Evolutionary conservation across 2,329 filamentous ascomycete genomes (phyloP).

Genomic region (Ascochyta fabae): DNA sequence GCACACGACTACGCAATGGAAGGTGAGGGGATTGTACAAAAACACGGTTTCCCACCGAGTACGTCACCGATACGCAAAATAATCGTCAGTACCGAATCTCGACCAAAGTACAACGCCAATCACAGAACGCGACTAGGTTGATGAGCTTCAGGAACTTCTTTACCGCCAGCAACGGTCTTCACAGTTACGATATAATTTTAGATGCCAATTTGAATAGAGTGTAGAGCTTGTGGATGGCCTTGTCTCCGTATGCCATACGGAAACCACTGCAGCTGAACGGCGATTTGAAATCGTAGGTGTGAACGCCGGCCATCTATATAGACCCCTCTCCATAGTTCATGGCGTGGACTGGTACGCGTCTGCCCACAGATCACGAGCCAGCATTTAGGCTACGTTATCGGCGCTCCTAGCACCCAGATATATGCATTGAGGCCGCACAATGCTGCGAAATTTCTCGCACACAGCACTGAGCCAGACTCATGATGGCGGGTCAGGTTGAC

Average conservation of each 20-base stretch:
- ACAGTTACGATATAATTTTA: background rate
- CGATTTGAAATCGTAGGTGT: background rate
- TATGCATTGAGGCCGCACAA: slow-evolving; percentile 1
- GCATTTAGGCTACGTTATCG: background rate
- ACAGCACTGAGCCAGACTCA: background rate
- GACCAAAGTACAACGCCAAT: slow-evolving; percentile 11
- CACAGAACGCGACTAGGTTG: background rate
- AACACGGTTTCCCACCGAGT: background rate
- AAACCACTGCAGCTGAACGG: background rate
- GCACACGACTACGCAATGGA: background rate
- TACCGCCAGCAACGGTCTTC: background rate
- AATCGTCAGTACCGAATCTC: background rate
- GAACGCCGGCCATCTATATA: background rate
- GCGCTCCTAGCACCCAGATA: background rate
- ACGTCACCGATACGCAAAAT: background rate
- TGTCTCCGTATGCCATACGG: background rate
- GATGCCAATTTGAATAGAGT: background rate
- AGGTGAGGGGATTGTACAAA: background rate
- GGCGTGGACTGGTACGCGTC: background rate
- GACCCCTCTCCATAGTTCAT: background rate
- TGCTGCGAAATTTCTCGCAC: background rate
- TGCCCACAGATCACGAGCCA: background rate
- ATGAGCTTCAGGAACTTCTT: background rate
- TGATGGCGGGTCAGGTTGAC: slow-evolving; percentile 3
- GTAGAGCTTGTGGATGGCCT: background rate